A percentile compares a stretch with the other conserved stretches of the same genome.
phyloP scores from a whole-genome alignment of 1,139 yeast species.

The Kodamaea sp. region DNA sequence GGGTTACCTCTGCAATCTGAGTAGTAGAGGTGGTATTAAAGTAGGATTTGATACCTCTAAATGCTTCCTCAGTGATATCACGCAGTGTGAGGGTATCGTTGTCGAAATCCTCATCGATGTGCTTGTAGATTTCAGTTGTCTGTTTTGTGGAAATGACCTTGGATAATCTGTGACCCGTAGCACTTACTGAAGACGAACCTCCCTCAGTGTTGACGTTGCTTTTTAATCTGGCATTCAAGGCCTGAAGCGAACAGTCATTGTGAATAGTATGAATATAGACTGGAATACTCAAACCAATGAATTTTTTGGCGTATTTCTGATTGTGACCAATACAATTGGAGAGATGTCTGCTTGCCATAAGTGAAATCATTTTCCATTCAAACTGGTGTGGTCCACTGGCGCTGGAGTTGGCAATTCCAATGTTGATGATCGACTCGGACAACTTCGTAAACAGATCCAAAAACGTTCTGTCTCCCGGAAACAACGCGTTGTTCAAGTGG shows the following conservation, averaged over 20 bases:
- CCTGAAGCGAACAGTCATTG: constrained; percentile 15
- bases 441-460: constrained; percentile 51
- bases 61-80: constrained; percentile 39
- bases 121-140: constrained; percentile 15
- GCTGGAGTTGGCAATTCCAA: constrained; percentile 21
- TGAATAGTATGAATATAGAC: constrained; percentile 36
- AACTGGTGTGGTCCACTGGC: constrained; percentile 34
- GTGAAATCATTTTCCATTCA: constrained; percentile 53
- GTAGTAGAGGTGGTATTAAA: constrained; percentile 53
- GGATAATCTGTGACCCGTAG: constrained; percentile 21
- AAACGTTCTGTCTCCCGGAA: constrained; percentile 70
- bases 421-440: constrained; percentile 35
- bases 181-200: background rate
- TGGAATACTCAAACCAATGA: constrained; percentile 44
- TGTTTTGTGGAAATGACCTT: constrained; percentile 31
- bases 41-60: constrained; percentile 47
- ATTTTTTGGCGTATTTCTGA: constrained; percentile 36
- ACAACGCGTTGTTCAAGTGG: constrained; percentile 65
- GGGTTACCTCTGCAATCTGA: constrained; percentile 50
- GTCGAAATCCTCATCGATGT: constrained; percentile 31
- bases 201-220: constrained; percentile 23
- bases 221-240: constrained; percentile 24
- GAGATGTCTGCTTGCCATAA: constrained; percentile 46
- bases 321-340: constrained; percentile 46
- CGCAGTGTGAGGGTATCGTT: constrained; percentile 27